A percentile compares a stretch with the other conserved stretches of the same genome.
phyloP scores from a whole-genome alignment of 768 basidiomycete species.

The Termitomyces sp. region DNA sequence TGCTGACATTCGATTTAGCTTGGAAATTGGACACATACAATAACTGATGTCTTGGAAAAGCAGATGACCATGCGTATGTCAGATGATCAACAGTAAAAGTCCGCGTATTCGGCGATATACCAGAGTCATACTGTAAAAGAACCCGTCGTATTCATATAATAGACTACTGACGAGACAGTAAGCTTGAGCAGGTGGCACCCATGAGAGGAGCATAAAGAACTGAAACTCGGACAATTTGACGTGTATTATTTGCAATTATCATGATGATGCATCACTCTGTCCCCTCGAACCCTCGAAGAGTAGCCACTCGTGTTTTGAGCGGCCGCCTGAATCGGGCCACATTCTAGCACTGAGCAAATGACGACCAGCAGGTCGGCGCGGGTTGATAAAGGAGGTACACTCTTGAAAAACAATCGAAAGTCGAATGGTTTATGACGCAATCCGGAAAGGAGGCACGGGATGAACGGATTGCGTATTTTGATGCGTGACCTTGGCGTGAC shows the following conservation, averaged over 20 bases:
- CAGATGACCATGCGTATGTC: neutral
- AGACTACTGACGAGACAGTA: neutral
- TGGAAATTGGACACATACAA: neutral
- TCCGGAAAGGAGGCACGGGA: too few relatives aligned
- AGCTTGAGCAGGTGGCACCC: neutral
- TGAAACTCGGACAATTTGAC: neutral
- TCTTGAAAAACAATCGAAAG: neutral
- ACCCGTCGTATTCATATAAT: neutral
- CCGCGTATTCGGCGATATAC: slow-evolving; percentile 1
- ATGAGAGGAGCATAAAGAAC: neutral
- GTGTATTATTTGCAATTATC: neutral
- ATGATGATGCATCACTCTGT: too few relatives aligned
- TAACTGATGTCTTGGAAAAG: neutral
- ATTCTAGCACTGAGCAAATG: neutral
- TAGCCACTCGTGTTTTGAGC: neutral
- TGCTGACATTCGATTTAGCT: neutral
- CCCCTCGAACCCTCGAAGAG: neutral
- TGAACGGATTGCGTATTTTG: too few relatives aligned
- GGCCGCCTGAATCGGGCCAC: neutral
- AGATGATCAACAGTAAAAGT: neutral
- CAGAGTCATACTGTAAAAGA: neutral
- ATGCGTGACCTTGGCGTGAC: too few relatives aligned
- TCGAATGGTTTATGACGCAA: neutral
- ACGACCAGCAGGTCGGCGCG: neutral
- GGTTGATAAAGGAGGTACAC: neutral